Base-by-base conservation (phyloP, 2,329 filamentous ascomycete species). In the Aspergillus piperis region DNA sequence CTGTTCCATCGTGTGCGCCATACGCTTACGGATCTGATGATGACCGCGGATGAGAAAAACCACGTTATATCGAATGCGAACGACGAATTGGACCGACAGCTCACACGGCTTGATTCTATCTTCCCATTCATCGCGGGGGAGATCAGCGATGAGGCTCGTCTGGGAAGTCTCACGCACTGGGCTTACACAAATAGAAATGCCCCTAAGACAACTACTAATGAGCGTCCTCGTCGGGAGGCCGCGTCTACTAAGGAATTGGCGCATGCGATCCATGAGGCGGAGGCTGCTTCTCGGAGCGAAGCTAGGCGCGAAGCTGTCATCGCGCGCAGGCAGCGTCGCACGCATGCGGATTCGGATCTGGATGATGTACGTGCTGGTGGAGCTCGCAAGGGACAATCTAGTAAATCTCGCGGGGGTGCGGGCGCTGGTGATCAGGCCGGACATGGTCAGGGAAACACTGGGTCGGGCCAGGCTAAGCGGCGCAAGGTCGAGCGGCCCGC, bases 21-120 rank as follows among this genome's bases (percentile, higher is more conserved):
- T 68, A 89, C 90, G 65, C 88, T 96, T 55, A 86, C 89, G 66
- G 90, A 93, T 68, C 90, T 98, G 82, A 86, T 98, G 48, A 87
- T 92, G 51, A 94, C 93, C 1, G 84, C 98, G 39, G 95, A 99
- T 72, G 95, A 99, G 78, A 99, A 99, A 79, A 96, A 97, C 67
- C 93, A 97, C 68, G 95, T 99, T 68, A 90, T 98, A 59, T 90
- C 91, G 39, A 96, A 94, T 15, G 94, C 95, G 57, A 95, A 94
- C 70, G 91, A 96, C 68, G 91, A 93, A 49, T 86, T 98, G 11
- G 87, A 91, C 66, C 91, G 90, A 72, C 92, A 97, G 71, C 83
- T 97, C 38, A 81, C 85, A 61, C 91, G 96, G 55, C 87, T 97
- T 71, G 90, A 96, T 73, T 89, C 90, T 68, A 89, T 96, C 32